Base-by-base conservation (phyloP, 2,329 filamentous ascomycete genomes). In the Nothophoma quercina region DNA sequence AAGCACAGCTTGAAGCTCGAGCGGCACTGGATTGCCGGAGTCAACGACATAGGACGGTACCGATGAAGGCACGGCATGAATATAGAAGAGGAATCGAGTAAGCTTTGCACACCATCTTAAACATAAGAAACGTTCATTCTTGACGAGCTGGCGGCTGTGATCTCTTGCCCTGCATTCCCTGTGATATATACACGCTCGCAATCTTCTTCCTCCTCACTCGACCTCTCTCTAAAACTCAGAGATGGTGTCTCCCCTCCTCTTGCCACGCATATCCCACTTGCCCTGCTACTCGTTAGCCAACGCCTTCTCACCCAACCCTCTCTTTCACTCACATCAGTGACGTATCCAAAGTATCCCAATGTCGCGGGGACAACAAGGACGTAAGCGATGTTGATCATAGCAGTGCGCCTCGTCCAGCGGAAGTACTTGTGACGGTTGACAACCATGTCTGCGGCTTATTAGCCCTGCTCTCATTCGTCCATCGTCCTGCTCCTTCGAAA, bases 361-460 rank as follows among this genome's bases (percentile, higher is more conserved):
- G 89, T 80, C 32, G 79, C 75, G 7, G 95, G 95, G 34, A 97
- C 84, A 46, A 88, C 79, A 26, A 87, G 79, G 52, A 89, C 83
- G 76, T 93, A 97, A 60, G 88, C 81, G 72, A 97, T 85, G 4
- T 88, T 87, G 69, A 97, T 77, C 79, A 85, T 86, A 23, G 91
- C 91, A 36, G 91, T 96, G 69, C 89, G 84, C 44, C 86, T 84
- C 28, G 89, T 98, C 91, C 91, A 98, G 76, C 91, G 85, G 85
- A 98, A 99, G 85, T 91, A 96, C 79, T 91, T 91, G 85, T 93
- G 88, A 63, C 95, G 89, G 81, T 90, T 91, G 70, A 84, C 81
- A 70, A 84, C 85, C 86, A 97, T 90, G 75, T 89, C 93, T 96
- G 69, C 19, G 10, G 13, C 9, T 16, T 16, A 53, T 62, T 49